A percentile compares a stretch with the other conserved stretches of the same genome.
Evolutionary conservation across 2,329 filamentous ascomycete genomes (phyloP).

Genomic region (Xylaria sp.): DNA sequence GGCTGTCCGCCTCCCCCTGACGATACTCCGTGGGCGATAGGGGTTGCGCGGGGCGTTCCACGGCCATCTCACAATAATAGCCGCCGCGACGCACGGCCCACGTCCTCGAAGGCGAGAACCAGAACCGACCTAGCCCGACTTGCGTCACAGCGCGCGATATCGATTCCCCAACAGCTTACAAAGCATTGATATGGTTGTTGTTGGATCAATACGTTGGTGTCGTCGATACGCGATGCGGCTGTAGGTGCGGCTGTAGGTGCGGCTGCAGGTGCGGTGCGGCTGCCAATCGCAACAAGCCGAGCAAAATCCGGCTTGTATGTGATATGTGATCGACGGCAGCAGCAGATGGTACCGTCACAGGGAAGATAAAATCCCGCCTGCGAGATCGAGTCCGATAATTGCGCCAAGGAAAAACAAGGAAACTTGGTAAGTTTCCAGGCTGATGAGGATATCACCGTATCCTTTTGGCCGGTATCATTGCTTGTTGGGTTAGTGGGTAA

Average conservation of each 20-base stretch:
- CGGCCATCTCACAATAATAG: constrained; percentile 13
- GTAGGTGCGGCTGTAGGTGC: not conserved
- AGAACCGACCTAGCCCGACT: not conserved
- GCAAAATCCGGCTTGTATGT: no score
- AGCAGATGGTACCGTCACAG: not conserved
- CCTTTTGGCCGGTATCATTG: no score
- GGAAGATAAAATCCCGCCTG: no score
- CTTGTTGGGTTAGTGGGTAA: no score
- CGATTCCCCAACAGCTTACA: not conserved
- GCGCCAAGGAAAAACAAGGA: not conserved
- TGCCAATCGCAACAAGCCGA: no score
- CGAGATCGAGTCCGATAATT: not conserved
- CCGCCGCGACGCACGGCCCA: constrained; percentile 6
- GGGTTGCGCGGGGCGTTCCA: constrained; percentile 4
- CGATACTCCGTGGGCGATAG: constrained; percentile 16
- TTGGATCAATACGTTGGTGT: not conserved
- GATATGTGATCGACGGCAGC: not conserved
- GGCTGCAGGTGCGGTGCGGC: no score
- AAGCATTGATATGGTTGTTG: not conserved
- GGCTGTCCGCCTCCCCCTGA: constrained; percentile 6
- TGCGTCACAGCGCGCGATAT: not conserved
- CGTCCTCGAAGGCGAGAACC: not conserved
- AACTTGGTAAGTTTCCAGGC: not conserved
- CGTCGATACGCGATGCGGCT: not conserved
- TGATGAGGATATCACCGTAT: no score